A percentile compares a stretch with the other conserved stretches of the same genome.
phyloP scores from a whole-genome alignment of 768 basidiomycete genomes.

The Atractiella rhizophila region DNA sequence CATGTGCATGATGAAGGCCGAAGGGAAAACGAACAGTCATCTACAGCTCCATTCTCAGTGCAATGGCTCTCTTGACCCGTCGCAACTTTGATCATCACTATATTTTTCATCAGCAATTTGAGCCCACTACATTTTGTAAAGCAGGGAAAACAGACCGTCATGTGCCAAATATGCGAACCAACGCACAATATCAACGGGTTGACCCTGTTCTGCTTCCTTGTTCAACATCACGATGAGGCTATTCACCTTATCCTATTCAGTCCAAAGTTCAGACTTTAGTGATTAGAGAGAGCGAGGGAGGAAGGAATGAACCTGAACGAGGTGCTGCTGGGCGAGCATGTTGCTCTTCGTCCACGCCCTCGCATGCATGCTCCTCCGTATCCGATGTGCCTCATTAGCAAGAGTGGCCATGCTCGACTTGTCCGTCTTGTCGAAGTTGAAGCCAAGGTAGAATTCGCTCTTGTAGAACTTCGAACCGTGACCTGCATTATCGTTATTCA shows the following conservation, averaged over 20 bases:
- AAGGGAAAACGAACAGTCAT: background rate
- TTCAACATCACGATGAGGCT: background rate
- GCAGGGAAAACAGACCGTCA: background rate
- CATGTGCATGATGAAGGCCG: no score
- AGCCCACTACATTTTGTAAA: no score
- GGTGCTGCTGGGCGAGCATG: background rate
- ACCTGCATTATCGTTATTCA: no score
- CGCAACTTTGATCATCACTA: background rate
- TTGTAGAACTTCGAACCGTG: no score
- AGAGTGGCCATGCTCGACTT: no score
- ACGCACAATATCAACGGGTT: background rate
- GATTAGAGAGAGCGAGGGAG: background rate
- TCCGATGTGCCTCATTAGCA: no score
- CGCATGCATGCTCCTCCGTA: background rate
- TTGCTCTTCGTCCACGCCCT: background rate
- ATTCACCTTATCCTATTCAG: background rate
- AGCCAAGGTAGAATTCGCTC: no score
- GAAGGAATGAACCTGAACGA: background rate
- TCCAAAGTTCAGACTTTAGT: no score
- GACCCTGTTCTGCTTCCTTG: background rate
- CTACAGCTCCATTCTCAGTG: background rate
- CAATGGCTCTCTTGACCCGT: background rate
- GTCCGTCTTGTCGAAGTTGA: no score
- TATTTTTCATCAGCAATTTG: background rate
- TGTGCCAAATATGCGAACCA: background rate